A percentile compares a stretch with the other conserved stretches of the same genome.
Evolutionary conservation across 345 rosid genomes (phyloP).

Genomic region (Gynandropsis gynandra): DNA sequence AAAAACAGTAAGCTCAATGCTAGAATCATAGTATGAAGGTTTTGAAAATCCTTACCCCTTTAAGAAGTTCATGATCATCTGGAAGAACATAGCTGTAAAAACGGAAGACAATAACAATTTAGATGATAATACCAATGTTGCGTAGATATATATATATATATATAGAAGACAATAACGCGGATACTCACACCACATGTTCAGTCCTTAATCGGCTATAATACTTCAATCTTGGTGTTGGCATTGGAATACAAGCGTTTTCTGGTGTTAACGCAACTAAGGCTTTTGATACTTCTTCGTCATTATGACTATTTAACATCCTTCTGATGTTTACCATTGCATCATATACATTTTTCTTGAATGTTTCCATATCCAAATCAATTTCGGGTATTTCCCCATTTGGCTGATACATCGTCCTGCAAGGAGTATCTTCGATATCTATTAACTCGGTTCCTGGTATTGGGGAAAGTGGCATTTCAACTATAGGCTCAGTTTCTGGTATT

Average conservation of each 20-base stretch:
- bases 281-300: constrained; percentile 29
- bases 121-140: background rate
- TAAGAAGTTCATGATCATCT: constrained; percentile 38
- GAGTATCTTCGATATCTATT: constrained; percentile 37
- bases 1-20: background rate
- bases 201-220: constrained; percentile 37
- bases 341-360: constrained; percentile 27
- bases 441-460: constrained; percentile 20
- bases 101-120: constrained; percentile 2
- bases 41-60: constrained; percentile 30
- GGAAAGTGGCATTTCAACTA: constrained; percentile 56
- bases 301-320: constrained; percentile 10
- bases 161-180: background rate
- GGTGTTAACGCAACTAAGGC: constrained; percentile 40
- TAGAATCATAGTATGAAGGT: background rate
- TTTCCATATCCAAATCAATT: constrained; percentile 30
- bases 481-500: constrained; percentile 21
- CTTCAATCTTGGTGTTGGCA: constrained; percentile 29
- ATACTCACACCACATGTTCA: constrained; percentile 62
- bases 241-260: constrained; percentile 41
- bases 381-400: constrained; percentile 28
- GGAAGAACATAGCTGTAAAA: constrained; percentile 57
- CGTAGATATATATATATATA: background rate
- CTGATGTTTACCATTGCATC: constrained; percentile 20
- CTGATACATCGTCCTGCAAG: constrained; percentile 33